Base-by-base conservation (phyloP, 805 yeast species). In the Vanderwaltozyma yarrowii region DNA sequence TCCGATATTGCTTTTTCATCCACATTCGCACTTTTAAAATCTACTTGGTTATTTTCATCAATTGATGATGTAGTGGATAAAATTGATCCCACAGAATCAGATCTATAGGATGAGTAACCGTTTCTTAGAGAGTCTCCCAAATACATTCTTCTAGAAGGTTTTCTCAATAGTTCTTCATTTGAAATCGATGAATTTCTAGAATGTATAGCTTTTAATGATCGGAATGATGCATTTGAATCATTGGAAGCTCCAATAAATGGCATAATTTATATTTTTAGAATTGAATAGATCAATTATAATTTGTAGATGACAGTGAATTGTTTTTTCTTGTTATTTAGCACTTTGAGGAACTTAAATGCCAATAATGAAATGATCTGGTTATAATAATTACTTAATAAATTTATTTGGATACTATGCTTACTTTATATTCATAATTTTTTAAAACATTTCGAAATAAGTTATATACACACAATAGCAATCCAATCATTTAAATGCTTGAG, bases 241-340 rank as follows among this genome's bases (percentile, higher is more conserved):
- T 47, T 47, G 1, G 60, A 52, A 18, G 62, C 59, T 24, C 58
- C 60, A 34, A 55, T 49, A 41, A 52, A 58, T 32, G 62, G 62
- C 62, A 58, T 58, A 15, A 10, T 32, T 19, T 4, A 21, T 21
- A 21, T 21, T 21, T 21, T n/a, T n/a, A n/a, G n/a, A n/a, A n/a
- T n/a, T n/a, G 8, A 9, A 9, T 23, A 23, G 25, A 8, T 23
- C 11, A 14, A 15, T 28, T 17, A 13, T 29, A 21, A 19, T 5
- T 16, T n/a, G n/a, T 19, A 14, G 16, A 29, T 29, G 32, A 5
- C 17, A 9, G 16, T 29, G 16, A 32, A 20, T 21, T 20, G 20
- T 32, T 20, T 32, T 6, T 29, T 16, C 21, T n/a, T n/a, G n/a
- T n/a, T n/a, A n/a, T n/a, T n/a, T n/a, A n/a, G n/a, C n/a, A n/a